Conservation (phyloP, 495 filamentous ascomycete genomes). For the Trichoderma parareesei region DNA sequence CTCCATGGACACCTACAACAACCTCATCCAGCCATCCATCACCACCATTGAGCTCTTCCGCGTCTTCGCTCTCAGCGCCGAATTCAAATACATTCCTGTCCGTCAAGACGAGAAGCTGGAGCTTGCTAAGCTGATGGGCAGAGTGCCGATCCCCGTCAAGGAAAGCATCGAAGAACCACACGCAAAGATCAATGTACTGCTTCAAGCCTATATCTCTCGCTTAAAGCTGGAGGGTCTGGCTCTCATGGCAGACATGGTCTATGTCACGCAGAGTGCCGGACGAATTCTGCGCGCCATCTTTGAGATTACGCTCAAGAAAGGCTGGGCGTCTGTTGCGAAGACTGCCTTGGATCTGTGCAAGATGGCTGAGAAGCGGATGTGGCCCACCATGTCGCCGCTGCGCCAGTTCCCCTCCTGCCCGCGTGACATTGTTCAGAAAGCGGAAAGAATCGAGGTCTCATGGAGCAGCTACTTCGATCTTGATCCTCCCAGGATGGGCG, state of each 20-base stretch:
- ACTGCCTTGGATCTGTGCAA: constrained; percentile 93
- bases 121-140: constrained; percentile 78
- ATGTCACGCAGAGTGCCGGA: constrained; percentile 95
- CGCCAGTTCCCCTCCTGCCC: constrained; percentile 81
- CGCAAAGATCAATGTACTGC: constrained; percentile 96
- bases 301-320: constrained; percentile 92
- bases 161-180: constrained; percentile 95
- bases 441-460: constrained; percentile 88
- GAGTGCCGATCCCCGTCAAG: constrained; percentile 94
- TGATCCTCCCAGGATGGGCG: constrained; percentile 94
- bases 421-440: constrained; percentile 79
- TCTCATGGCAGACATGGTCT: constrained; percentile 97
- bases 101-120: constrained; percentile 97
- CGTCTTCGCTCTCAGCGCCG: constrained; percentile 92
- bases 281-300: constrained; percentile 94
- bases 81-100: constrained; percentile 99
- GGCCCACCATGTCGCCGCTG: constrained; percentile 95
- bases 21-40: constrained; percentile 87
- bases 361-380: constrained; percentile 99
- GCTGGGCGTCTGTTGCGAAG: constrained; percentile 91
- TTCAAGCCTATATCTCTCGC: constrained; percentile 94
- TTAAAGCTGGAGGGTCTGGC: constrained; percentile 90
- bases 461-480: constrained; percentile 93
- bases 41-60: constrained; percentile 92
- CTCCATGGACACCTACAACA: constrained; percentile 95